Evolutionary conservation across 2,329 filamentous ascomycete genomes (phyloP), one percentile per base, ranked within the genome.

Genomic region (Tolypocladium nubicola): DNA sequence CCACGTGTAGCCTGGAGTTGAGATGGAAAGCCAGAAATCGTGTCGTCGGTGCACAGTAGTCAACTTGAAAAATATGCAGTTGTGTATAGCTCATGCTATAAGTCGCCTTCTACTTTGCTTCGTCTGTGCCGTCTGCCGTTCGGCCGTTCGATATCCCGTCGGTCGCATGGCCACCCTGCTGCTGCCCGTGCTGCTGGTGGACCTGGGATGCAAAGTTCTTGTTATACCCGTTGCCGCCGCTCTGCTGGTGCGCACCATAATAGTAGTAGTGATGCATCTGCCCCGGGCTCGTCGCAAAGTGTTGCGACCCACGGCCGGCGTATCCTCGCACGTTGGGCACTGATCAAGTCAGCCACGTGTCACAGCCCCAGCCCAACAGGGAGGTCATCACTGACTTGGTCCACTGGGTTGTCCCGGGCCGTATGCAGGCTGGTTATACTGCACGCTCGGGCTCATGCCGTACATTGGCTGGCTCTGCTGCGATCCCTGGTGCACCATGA

Each of bases 401-500:
- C 81, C 84, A 62, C 65, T 70, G 52, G 83, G 82, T 63, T 88
- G 88, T 63, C 88, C 88, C 38, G 84, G 82, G 59, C 79, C 77
- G 71, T 87, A 91, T 56, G 84, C 83, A 41, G 88, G 87, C 68
- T 90, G 88, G 66, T 85, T 87, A 67, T 87, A 89, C 67, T 87
- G 87, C 72, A 86, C 80, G 56, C 79, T 85, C 49, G 87, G 87
- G 65, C 86, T 88, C 86, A 92, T 89, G 61, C 82, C 88, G 77
- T 82, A 92, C 74, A 78, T 83, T 66, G 76, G 84, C 68, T 95
- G 90, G 45, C 92, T 91, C 70, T 96, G 92, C 67, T 97, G 93
- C 35, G 92, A 97, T 57, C 90, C 90, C 74, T 96, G 90, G 63
- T 92, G 92, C 66, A 87, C 89, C 93, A 97, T 97, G 86, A 95